Evolutionary conservation across 306 rosid genomes (phyloP).

Genomic region (Rosa lucieae): DNA sequence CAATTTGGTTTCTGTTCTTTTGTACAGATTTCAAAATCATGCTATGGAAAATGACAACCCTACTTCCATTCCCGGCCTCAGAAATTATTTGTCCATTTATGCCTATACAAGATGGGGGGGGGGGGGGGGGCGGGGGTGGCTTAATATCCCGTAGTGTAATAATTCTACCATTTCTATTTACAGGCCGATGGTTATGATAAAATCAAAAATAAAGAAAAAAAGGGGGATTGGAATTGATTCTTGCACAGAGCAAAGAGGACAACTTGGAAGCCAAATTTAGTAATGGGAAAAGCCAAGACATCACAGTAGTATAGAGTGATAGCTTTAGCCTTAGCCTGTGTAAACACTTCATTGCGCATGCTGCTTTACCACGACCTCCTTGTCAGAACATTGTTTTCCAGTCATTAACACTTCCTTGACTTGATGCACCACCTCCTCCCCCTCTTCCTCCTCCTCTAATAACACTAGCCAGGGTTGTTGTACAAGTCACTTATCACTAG

Average conservation of each 20-base stretch:
- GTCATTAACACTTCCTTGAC: conserved; percentile 49
- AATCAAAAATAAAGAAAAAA: background rate
- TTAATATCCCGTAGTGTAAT: background rate
- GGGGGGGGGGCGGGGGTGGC: too few species aligned
- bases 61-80: background rate
- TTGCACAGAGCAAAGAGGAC: background rate
- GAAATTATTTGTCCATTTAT: background rate
- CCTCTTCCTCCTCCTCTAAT: conserved; percentile 36
- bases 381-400: conserved; percentile 47
- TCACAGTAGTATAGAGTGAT: too few species aligned
- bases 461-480: conserved; percentile 14
- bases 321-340: background rate
- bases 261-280: background rate
- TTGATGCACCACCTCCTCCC: conserved; percentile 13
- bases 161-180: background rate
- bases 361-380: conserved; percentile 49
- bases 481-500: background rate
- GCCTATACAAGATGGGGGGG: background rate
- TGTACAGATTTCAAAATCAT: background rate
- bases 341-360: conserved; percentile 46
- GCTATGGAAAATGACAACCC: background rate
- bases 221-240: background rate
- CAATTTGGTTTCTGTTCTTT: background rate
- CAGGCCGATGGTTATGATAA: background rate
- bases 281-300: background rate